A percentile compares a stretch with the other conserved stretches of the same genome.
These are phyloP conservation scores for Alternaria brassicicola DNA, from an alignment of 2,329 filamentous ascomycete genomes.

Conservation along the genomic window DNA sequence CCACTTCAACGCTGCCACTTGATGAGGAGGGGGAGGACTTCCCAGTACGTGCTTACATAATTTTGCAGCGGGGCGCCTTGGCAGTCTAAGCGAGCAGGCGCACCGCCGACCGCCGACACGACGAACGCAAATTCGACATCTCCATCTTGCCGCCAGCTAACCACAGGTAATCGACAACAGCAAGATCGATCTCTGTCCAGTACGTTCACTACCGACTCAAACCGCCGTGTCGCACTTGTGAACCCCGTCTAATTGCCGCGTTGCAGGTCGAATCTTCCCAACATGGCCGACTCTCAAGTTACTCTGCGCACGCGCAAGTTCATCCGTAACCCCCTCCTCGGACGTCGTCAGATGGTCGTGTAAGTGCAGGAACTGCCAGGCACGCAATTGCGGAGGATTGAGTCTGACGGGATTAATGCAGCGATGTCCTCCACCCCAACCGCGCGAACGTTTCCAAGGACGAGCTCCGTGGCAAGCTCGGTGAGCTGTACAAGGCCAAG, in stretches of 20 bases:
- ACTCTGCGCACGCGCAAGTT: slow-evolving; percentile 94
- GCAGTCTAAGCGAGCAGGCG: slow-evolving; percentile 17
- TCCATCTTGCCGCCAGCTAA: slow-evolving; percentile 43
- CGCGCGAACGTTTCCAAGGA: slow-evolving; percentile 99
- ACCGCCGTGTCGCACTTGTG: slow-evolving; percentile 8
- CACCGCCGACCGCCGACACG: slow-evolving; percentile 22
- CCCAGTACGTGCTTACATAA: slow-evolving; percentile 29
- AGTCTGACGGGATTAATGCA: slow-evolving; percentile 55
- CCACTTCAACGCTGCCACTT: not conserved
- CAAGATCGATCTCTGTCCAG: slow-evolving; percentile 46
- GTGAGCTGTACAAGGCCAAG: slow-evolving; percentile 95
- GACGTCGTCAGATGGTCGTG: slow-evolving; percentile 99
- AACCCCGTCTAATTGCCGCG: slow-evolving; percentile 21
- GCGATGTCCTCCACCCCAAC: slow-evolving; percentile 99
- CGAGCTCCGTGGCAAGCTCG: slow-evolving; percentile 94
- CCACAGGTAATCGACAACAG: slow-evolving; percentile 38
- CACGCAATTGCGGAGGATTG: slow-evolving; percentile 22
- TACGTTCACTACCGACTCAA: slow-evolving; percentile 30
- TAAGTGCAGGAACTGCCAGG: slow-evolving; percentile 56
- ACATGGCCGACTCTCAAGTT: slow-evolving; percentile 79
- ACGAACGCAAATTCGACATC: slow-evolving; percentile 32
- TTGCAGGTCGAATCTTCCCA: slow-evolving; percentile 53
- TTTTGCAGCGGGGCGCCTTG: slow-evolving; percentile 22
- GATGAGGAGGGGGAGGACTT: slow-evolving; percentile 5
- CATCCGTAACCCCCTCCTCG: slow-evolving; percentile 99